Conservation (phyloP, 2,329 filamentous ascomycete genomes). For the Sporothrix inflata region DNA sequence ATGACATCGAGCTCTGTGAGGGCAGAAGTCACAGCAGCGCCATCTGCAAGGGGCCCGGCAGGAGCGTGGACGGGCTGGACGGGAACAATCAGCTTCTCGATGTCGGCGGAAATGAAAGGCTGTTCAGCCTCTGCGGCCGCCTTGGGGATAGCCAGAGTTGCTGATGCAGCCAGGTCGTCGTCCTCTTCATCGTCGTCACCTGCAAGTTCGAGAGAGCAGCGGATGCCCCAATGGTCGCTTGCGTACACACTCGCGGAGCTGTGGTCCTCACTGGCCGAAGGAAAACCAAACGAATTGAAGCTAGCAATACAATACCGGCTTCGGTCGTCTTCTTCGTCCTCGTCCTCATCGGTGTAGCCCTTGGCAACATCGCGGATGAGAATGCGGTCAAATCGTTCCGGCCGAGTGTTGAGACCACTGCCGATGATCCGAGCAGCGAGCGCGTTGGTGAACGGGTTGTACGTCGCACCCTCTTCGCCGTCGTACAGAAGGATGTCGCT, state of each 20-base stretch:
- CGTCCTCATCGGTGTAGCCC: neutral
- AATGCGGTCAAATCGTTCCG: conserved; percentile 69
- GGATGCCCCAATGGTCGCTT: conserved; percentile 64
- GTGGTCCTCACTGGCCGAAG: conserved; percentile 29
- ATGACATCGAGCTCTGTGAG: conserved; percentile 48
- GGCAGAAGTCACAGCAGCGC: conserved; percentile 44
- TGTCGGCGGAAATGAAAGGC: conserved; percentile 28
- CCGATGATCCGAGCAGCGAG: conserved; percentile 57
- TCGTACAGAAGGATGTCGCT: conserved; percentile 44
- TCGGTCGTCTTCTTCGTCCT: conserved; percentile 36
- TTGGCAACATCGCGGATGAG: conserved; percentile 47
- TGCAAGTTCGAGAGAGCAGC: conserved; percentile 45
- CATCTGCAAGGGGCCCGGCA: conserved; percentile 38
- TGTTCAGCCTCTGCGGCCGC: conserved; percentile 18
- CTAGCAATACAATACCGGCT: conserved; percentile 45
- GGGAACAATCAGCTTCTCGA: conserved; percentile 39
- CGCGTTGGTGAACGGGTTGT: conserved; percentile 61
- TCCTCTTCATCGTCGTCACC: neutral
- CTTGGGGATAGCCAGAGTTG: neutral
- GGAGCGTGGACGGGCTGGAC: conserved; percentile 43
- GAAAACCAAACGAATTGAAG: conserved; percentile 63
- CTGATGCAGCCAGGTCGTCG: neutral
- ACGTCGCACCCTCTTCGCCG: conserved; percentile 68
- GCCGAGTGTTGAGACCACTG: conserved; percentile 54
- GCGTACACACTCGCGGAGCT: conserved; percentile 39